Evolutionary conservation across 1,284 basidiomycete genomes (phyloP), one percentile per base, ranked within the genome.

Genomic region (Ustanciosporium gigantosporum): DNA sequence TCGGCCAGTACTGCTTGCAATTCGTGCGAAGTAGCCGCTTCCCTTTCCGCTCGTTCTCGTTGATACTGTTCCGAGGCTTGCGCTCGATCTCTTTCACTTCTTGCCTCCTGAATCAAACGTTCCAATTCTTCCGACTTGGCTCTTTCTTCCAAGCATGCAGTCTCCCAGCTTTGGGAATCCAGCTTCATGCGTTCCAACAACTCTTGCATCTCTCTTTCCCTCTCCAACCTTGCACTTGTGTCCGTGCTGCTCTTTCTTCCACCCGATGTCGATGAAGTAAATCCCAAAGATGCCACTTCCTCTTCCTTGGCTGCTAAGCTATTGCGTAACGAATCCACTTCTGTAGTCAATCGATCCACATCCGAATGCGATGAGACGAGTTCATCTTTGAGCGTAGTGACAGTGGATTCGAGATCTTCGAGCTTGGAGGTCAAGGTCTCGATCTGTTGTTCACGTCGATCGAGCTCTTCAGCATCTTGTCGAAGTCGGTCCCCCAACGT

Each of bases 1-100:
- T 98, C 95, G 75, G 90, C 87, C 55, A 99, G 80, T 2, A 98
- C 93, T 6, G 88, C 87, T 78, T 96, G 90, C 47, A 99, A 79
- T 77, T 97, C 95, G 3, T 80, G 81, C 2, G 87, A 85, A 66
- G 87, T 88, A 79, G 89, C 86, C 48, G 82, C 83, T 73, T 96
- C 92, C 14, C 81, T 79, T 44, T 86, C 84, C 22, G 88, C 79
- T 43, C 87, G 84, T 0, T 78, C 80, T n/a, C 78, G 77, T 3
- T 85, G 82, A 50, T 81, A 79, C 45, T 84, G 6, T 17, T 66
- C 66, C 16, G 42, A 31, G 11, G 32, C 31, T 14, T 42, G 36
- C 0, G 68, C 61, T 1, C 47, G 31, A 3, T 87, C 86, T 7
- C 46, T 20, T 5, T 43, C 43, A 5, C 41, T 27, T 5, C 29